Conservation (phyloP, 768 basidiomycete species). For the Lentinula sp. region DNA sequence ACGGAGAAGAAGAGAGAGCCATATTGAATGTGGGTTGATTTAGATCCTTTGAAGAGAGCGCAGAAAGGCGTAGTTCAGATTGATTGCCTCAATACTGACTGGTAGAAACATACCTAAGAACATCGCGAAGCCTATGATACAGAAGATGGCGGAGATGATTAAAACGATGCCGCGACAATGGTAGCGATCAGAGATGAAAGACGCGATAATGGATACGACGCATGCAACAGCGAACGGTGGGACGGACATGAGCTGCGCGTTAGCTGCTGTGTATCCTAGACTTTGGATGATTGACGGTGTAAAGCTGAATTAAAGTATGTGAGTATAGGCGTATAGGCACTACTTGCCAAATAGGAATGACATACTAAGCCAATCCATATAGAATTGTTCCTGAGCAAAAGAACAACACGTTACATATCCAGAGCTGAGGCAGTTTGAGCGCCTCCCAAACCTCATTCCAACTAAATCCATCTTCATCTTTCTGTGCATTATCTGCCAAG, state of each 20-base stretch:
- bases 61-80: not conserved
- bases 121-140: slow-evolving; percentile 46
- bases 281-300: slow-evolving; percentile 50
- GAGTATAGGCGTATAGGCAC: too few species aligned
- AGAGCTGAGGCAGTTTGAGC: slow-evolving; percentile 28
- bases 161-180: slow-evolving; percentile 40
- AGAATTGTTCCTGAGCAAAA: slow-evolving; percentile 26
- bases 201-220: slow-evolving; percentile 27
- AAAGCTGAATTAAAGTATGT: slow-evolving; percentile 34
- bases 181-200: slow-evolving; percentile 49
- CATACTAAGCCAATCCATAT: slow-evolving; percentile 15
- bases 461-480: slow-evolving; percentile 24
- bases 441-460: slow-evolving; percentile 30
- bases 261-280: slow-evolving; percentile 37
- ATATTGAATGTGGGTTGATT: slow-evolving; percentile 20
- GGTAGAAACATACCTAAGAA: slow-evolving; percentile 38
- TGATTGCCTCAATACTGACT: not conserved
- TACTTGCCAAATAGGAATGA: slow-evolving; percentile 9
- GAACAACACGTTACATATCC: slow-evolving; percentile 22
- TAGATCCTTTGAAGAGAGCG: slow-evolving; percentile 7
- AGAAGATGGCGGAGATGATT: slow-evolving; percentile 37
- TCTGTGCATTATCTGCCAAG: slow-evolving; percentile 32
- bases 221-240: slow-evolving; percentile 32
- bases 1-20: slow-evolving; percentile 29
- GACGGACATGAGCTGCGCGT: slow-evolving; percentile 46